These are phyloP conservation scores for Pseudogymnoascus sp. DNA, from an alignment of 2,329 filamentous ascomycete species.

Conservation along the genomic window DNA sequence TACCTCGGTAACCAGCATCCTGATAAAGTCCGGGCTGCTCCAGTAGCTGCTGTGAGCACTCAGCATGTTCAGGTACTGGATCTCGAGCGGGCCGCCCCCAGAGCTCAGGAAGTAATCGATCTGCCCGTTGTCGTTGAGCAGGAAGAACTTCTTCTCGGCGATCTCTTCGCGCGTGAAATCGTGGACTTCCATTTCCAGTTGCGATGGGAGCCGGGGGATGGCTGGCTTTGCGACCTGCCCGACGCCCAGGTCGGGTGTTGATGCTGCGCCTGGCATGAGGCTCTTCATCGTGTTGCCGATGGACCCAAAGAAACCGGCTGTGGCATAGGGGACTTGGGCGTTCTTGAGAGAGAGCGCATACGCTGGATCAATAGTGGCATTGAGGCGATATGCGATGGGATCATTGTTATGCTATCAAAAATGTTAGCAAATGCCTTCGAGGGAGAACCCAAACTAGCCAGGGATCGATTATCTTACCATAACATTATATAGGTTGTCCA, in stretches of 20 bases:
- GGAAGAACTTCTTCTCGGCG: slow-evolving; percentile 76
- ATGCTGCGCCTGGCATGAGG: slow-evolving; percentile 45
- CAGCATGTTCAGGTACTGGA: slow-evolving; percentile 96
- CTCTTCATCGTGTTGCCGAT: slow-evolving; percentile 54
- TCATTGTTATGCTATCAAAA: slow-evolving; percentile 42
- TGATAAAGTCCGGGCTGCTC: slow-evolving; percentile 77
- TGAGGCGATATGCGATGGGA: slow-evolving; percentile 84
- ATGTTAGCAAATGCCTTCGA: neutral
- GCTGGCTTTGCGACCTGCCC: slow-evolving; percentile 24
- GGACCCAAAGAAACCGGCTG: slow-evolving; percentile 55
- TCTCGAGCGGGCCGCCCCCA: slow-evolving; percentile 78
- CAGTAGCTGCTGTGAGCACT: slow-evolving; percentile 94
- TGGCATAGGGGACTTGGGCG: slow-evolving; percentile 69
- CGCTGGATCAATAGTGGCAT: slow-evolving; percentile 74
- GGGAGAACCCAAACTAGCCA: slow-evolving; percentile 22
- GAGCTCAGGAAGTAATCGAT: slow-evolving; percentile 84
- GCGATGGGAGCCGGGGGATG: slow-evolving; percentile 46
- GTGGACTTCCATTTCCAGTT: slow-evolving; percentile 88
- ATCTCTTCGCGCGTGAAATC: slow-evolving; percentile 90
- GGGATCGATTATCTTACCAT: slow-evolving; percentile 33
- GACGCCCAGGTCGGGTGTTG: slow-evolving; percentile 30
- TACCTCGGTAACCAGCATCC: slow-evolving; percentile 82
- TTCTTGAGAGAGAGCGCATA: slow-evolving; percentile 71
- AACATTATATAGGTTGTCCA: slow-evolving; percentile 96
- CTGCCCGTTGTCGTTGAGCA: slow-evolving; percentile 94